Base-by-base conservation (phyloP, 2,329 filamentous ascomycete species). In the Cercospora zeae-maydis region DNA sequence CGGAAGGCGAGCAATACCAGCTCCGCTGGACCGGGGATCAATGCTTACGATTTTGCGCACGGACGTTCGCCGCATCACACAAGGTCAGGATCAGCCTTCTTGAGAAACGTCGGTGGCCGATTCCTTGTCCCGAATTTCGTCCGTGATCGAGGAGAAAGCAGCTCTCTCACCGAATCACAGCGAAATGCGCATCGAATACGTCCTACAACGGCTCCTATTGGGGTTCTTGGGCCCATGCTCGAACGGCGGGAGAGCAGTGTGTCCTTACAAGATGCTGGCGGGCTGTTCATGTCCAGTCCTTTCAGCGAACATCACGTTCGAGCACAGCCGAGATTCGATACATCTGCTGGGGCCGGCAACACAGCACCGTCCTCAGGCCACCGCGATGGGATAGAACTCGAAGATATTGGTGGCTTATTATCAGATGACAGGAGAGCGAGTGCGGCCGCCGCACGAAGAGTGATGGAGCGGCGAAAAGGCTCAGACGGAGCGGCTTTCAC, bases 1-100 rank as follows among this genome's bases (percentile, higher is more conserved):
- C 68, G 66, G 27, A 47, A 67, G 71, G 90, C 88, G 63, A 88
- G 90, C 64, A 81, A 90, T 63, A 81, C 90, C 71, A 88, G 89
- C 71, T 89, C 88, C 10, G 63, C 54, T 7, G 62, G 58, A 5
- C 72, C 67, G 10, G 21, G 75, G 71, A 36, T 75, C 72, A 45
- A 53, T 74, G 75, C 33, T 10, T 75, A 80, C 47, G 79, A 81
- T 63, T 81, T 81, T 61, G 78, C 67, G 13, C 45, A 76, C 9
- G 56, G 64, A 3, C 58, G 62, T 19, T 68, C 62, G 8, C 33
- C 59, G n/a, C 30, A 30, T n/a, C 64, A 63, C 27, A 64, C 66
- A 31, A 67, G 72, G 24, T 65, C 71, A 10, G 71, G 71, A n/a
- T 74, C 74, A 8, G 70, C 71, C 0, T 71, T 76, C 19, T 49